Evolutionary conservation across 805 yeast genomes (phyloP).

Genomic region (Komagataella ulmi): DNA sequence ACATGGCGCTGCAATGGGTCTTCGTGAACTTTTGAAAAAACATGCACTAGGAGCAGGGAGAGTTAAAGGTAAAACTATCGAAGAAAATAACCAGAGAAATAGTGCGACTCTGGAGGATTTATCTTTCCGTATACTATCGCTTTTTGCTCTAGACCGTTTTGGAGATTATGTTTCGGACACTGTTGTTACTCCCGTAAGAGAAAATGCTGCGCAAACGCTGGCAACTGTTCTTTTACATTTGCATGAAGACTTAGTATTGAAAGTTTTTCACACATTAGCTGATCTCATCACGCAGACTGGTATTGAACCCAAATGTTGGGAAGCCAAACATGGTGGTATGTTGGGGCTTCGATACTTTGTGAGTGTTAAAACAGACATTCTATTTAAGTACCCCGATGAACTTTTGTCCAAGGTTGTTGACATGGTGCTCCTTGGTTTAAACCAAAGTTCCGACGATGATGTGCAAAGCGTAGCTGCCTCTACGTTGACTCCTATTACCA

Average conservation of each 20-base stretch:
- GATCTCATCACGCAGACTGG: slow-evolving; percentile 56
- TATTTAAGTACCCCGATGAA: slow-evolving; percentile 38
- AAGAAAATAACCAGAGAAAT: slow-evolving; percentile 57
- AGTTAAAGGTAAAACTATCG: slow-evolving; percentile 42
- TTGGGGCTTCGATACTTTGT: slow-evolving; percentile 87
- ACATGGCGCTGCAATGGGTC: slow-evolving; percentile 90
- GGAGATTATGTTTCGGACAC: slow-evolving; percentile 97
- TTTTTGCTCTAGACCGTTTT: slow-evolving; percentile 87
- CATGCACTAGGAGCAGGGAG: slow-evolving; percentile 86
- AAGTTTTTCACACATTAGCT: slow-evolving; percentile 53
- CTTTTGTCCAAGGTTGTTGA: slow-evolving; percentile 59
- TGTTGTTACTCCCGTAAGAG: slow-evolving; percentile 96
- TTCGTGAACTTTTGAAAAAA: slow-evolving; percentile 69
- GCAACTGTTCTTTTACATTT: slow-evolving; percentile 82
- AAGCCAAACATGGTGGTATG: slow-evolving; percentile 97
- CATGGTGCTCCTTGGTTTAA: slow-evolving; percentile 78
- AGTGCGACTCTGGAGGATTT: slow-evolving; percentile 70
- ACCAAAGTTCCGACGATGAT: slow-evolving; percentile 66
- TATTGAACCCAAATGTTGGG: slow-evolving; percentile 51
- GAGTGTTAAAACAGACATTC: slow-evolving; percentile 72
- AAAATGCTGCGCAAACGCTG: slow-evolving; percentile 87
- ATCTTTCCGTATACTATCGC: slow-evolving; percentile 69
- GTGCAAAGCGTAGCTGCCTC: slow-evolving; percentile 97
- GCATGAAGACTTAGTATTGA: slow-evolving; percentile 39
- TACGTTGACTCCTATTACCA: slow-evolving; percentile 79